Percentiles rank a stretch among this genome's conserved stretches.
Conservation (phyloP, 805 yeast species). For the Candida orba region DNA sequence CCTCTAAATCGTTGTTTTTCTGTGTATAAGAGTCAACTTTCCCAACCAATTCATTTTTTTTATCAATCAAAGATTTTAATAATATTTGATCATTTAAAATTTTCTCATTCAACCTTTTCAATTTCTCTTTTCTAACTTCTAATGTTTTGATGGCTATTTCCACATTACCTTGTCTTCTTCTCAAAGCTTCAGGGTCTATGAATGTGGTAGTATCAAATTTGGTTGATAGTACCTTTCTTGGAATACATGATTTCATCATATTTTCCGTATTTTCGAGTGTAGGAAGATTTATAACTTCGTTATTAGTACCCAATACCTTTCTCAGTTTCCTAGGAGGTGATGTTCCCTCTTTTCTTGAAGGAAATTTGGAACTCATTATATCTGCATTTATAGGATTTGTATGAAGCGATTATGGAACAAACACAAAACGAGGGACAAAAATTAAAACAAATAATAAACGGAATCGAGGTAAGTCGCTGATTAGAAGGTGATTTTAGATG, state of each 20-base stretch:
- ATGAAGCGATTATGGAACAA: constrained; percentile 1
- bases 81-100: neutral
- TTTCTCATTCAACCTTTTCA: neutral
- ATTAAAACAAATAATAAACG: neutral
- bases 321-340: constrained; percentile 21
- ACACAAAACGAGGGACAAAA: neutral
- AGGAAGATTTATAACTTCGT: constrained; percentile 17
- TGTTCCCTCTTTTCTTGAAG: constrained; percentile 6
- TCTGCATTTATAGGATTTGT: too few species aligned
- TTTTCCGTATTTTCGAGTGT: constrained; percentile 2
- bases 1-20: neutral
- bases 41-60: neutral
- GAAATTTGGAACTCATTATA: constrained; percentile 9
- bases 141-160: constrained; percentile 1
- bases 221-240: neutral
- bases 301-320: constrained; percentile 16
- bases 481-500: neutral
- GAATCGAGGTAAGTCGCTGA: neutral
- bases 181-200: constrained; percentile 9
- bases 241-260: neutral
- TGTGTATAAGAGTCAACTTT: neutral
- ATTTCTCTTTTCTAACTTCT: neutral
- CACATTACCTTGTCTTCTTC: constrained; percentile 4
- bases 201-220: neutral
- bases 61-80: neutral